Evolutionary conservation across 108 stramenopile species (phyloP), one percentile per base, ranked within the genome.

Genomic region (Parmales sp.): DNA sequence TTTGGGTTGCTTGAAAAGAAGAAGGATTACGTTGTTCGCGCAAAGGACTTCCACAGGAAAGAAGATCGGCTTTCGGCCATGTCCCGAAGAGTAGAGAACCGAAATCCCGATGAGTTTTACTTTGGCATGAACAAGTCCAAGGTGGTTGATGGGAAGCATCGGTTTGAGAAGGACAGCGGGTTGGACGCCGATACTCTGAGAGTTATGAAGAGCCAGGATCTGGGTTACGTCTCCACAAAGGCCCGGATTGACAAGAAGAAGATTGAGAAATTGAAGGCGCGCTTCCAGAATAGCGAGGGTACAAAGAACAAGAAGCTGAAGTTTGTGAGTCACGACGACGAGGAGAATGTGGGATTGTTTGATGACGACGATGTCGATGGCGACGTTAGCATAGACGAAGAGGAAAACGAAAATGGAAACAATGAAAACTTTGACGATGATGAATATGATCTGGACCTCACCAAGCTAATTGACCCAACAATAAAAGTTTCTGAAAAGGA

Each of bases 101-200:
- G 90, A 63, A 99, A 99, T 72, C 95, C 95, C 0, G 99, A 99
- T 74, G 99, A 99, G 84, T 99, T 96, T 75, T 99, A 99, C 76
- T 94, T 95, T 80, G 91, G 84, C n/a, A 98, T 99, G 99, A 70
- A 91, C 64, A 85, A 79, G 26, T 60, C 86, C 0, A 78, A 88
- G 66, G 87, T 93, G 20, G 80, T 85, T 70, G 78, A 79, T 60
- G 84, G 84, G 19, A 48, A n/a, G 22, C 22, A 23, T 4, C 41
- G 66, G 29, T 76, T 84, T 48, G 69, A 79, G 23, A 82, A 72
- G 68, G 78, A 74, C 39, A 73, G 65, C 28, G 70, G 69, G 9
- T 18, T 92, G 28, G 86, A 78, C 8, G 66, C 75, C 2, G 90
- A 88, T 43, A 78, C 86, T 41, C 74, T 92, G 1, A 73, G 80